Base-by-base conservation (phyloP, 805 yeast species). In the Sugiyamaella boreocaroliniensis region DNA sequence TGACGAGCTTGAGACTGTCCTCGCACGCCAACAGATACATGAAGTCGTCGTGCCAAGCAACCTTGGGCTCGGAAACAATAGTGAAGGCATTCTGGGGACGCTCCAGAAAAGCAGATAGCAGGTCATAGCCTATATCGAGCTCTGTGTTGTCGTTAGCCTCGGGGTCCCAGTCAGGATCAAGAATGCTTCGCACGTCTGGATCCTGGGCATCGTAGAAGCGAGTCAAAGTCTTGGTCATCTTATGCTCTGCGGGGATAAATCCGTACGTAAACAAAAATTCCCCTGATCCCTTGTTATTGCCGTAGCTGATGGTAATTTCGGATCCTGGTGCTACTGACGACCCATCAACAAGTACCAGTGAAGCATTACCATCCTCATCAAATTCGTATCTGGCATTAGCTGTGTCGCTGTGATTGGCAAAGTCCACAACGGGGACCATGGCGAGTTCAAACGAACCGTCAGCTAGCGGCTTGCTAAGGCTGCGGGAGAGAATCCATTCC, bases 371-470 rank as follows among this genome's bases (percentile, higher is more conserved):
- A 19, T 49, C 57, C 9, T 51, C 52, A 16, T 53, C 60, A 3
- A 53, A 68, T 67, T 76, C 75, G 56, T 72, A 76, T 11, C 66
- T 53, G 15, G 69, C 65, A 43, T 65, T 68, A n/a, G 65, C 58
- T 1, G 48, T 43, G 37, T 50, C 51, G 14, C 57, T 40, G 56
- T 79, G 84, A 61, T 80, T 79, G 22, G 75, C 80, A 59, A 77
- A 72, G 59, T 80, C 85, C 2, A 80, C 59, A 4, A 78, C 58
- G 0, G 85, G 85, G 2, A 80, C 80, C 54, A 81, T 72, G 71
- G 75, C 79, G 52, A 76, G 44, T 45, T 57, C 53, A 14, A 52
- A 40, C 2, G 18, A 16, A 12, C 9, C 44, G 16, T 40, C 44
- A 18, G 50, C 54, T 4, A 55, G 54, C 2, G 60, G 58, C 1